phyloP scores from a whole-genome alignment of 176 grass and related monocot species.

The Paspalum notatum region DNA sequence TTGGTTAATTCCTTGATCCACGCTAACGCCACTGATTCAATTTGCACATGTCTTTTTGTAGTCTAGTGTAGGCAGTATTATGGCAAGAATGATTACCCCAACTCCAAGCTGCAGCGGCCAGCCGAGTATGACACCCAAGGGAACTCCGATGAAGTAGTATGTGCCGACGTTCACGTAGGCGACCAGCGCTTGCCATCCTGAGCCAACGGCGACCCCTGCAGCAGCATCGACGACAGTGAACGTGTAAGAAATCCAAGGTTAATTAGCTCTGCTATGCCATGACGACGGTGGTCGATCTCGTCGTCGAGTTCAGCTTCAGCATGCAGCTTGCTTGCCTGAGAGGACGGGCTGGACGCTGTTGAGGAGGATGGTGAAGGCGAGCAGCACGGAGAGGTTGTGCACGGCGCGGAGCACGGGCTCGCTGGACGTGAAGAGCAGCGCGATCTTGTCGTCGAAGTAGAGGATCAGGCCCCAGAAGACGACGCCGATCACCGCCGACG shows the following conservation, averaged over 20 bases:
- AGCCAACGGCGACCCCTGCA: constrained; percentile 66
- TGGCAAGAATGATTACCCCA: constrained; percentile 28
- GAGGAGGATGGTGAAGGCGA: constrained; percentile 61
- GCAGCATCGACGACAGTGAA: background rate
- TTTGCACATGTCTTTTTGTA: background rate
- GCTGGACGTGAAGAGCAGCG: constrained; percentile 51
- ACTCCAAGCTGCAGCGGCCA: constrained; percentile 51
- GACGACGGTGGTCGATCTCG: background rate
- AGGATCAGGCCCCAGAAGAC: constrained; percentile 57
- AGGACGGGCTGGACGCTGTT: constrained; percentile 68
- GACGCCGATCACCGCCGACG: constrained; percentile 49
- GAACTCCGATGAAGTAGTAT: constrained; percentile 70
- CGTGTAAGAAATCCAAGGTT: background rate
- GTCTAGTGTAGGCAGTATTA: background rate
- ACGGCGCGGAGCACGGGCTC: constrained; percentile 42
- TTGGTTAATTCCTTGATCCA: background rate
- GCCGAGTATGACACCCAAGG: constrained; percentile 49
- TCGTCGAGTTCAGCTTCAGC: background rate
- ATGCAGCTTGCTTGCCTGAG: constrained; percentile 53
- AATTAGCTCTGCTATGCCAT: no score
- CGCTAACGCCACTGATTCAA: background rate
- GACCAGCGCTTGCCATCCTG: constrained; percentile 62
- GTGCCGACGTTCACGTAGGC: constrained; percentile 68
- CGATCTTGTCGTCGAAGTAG: constrained; percentile 48
- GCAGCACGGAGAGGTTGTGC: constrained; percentile 41